These are phyloP conservation scores for Linnemannia exigua DNA, from an alignment of 192 early-diverging fungal genomes.

Conservation along the genomic window DNA sequence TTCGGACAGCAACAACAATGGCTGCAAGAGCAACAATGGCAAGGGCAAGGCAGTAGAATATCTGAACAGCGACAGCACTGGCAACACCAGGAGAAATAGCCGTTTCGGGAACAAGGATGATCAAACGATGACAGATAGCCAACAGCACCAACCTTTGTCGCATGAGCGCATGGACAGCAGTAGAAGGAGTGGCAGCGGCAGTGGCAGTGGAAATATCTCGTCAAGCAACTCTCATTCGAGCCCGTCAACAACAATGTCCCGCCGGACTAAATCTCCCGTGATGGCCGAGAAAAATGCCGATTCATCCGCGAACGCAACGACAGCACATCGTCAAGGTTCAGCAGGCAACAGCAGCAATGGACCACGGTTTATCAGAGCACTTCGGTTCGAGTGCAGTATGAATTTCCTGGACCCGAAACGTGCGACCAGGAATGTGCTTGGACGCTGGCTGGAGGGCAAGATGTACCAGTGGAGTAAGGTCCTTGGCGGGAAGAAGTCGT, in stretches of 20 bases:
- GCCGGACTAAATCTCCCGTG: not conserved
- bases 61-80: not conserved
- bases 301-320: not conserved
- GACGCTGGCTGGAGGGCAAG: conserved; percentile 51
- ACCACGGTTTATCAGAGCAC: conserved; percentile 23
- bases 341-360: conserved; percentile 13
- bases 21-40: not conserved
- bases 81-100: not conserved
- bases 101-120: not conserved
- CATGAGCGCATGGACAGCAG: not conserved
- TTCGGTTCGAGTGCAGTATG: conserved; percentile 54
- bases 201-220: not conserved
- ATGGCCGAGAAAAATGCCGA: not conserved
- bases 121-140: not conserved
- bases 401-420: conserved; percentile 54
- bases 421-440: conserved; percentile 45
- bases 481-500: conserved; percentile 17
- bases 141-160: not conserved
- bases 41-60: not conserved
- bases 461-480: conserved; percentile 50
- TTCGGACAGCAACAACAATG: not conserved
- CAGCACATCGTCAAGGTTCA: not conserved
- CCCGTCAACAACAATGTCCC: not conserved
- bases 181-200: not conserved
- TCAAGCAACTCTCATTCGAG: not conserved